Evolutionary conservation across 1,139 yeast genomes (phyloP).

Genomic region (Magnusiomyces fungicola): DNA sequence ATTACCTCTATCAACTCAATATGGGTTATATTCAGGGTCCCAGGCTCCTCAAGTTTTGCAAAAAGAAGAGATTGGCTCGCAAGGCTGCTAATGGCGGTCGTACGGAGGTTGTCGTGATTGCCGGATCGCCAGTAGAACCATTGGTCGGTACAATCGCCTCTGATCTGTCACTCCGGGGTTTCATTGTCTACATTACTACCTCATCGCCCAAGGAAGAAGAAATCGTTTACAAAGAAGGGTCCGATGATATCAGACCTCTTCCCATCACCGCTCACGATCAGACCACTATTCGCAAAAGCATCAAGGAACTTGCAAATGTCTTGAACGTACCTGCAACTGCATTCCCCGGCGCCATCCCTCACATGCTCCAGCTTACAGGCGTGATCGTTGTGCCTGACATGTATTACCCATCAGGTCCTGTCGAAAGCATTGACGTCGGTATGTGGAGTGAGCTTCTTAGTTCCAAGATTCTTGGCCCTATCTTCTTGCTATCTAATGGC

Average conservation of each 20-base stretch:
- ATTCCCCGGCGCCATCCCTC: slow-evolving; percentile 49
- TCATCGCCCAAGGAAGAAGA: slow-evolving; percentile 55
- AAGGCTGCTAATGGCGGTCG: slow-evolving; percentile 64
- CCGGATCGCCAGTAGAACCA: slow-evolving; percentile 76
- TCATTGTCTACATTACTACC: slow-evolving; percentile 70
- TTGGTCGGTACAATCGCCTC: slow-evolving; percentile 60
- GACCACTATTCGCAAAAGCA: slow-evolving; percentile 32
- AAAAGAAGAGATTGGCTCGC: slow-evolving; percentile 47
- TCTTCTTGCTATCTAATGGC: slow-evolving; percentile 50
- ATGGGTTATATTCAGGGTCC: slow-evolving; percentile 14
- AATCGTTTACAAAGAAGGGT: slow-evolving; percentile 47
- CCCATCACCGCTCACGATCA: slow-evolving; percentile 42
- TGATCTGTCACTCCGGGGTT: slow-evolving; percentile 72
- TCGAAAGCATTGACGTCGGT: slow-evolving; percentile 47
- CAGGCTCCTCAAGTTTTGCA: slow-evolving; percentile 10
- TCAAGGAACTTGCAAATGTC: slow-evolving; percentile 35
- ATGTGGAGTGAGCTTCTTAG: slow-evolving; percentile 47
- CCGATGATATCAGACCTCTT: slow-evolving; percentile 49
- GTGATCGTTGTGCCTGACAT: slow-evolving; percentile 58
- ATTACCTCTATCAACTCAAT: slow-evolving; percentile 18
- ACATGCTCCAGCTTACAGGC: slow-evolving; percentile 47
- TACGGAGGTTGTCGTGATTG: slow-evolving; percentile 61
- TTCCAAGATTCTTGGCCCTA: slow-evolving; percentile 42
- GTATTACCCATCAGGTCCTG: slow-evolving; percentile 62
- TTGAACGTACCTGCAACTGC: slow-evolving; percentile 38